These are phyloP conservation scores for Cucurbita moschata DNA, from an alignment of 306 rosid genomes.

Conservation along the genomic window DNA sequence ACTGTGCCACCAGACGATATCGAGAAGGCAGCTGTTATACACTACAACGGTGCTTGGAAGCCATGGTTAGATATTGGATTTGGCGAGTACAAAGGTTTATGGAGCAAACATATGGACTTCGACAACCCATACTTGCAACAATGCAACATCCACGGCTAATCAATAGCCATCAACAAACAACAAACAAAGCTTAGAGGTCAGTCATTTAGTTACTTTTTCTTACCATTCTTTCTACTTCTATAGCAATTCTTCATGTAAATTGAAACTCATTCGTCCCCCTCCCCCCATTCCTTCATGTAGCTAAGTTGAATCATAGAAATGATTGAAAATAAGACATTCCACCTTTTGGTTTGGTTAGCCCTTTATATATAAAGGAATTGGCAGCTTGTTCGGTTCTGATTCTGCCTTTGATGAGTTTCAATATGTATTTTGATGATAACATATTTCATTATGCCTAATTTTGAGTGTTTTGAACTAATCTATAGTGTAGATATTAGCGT, in stretches of 20 bases:
- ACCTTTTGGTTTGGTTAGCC: neutral
- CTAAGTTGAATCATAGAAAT: slow-evolving; percentile 34
- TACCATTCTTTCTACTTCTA: slow-evolving; percentile 29
- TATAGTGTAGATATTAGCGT: too few relatives aligned
- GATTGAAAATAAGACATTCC: slow-evolving; percentile 21
- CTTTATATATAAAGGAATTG: neutral
- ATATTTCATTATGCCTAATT: too few relatives aligned
- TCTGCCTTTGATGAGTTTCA: too few relatives aligned
- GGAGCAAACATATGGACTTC: slow-evolving; percentile 52
- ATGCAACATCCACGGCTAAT: slow-evolving; percentile 76
- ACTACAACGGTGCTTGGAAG: slow-evolving; percentile 76
- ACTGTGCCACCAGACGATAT: slow-evolving; percentile 23
- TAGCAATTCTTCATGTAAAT: slow-evolving; percentile 53
- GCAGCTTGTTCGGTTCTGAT: neutral
- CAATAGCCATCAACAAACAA: neutral
- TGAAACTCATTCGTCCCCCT: slow-evolving; percentile 18
- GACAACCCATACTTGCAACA: slow-evolving; percentile 56
- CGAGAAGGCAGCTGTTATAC: slow-evolving; percentile 75
- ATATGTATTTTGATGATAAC: too few relatives aligned
- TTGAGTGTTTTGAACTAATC: too few relatives aligned
- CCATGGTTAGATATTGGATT: slow-evolving; percentile 84
- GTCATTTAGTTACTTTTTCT: slow-evolving; percentile 4
- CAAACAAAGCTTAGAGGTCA: neutral
- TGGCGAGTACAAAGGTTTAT: slow-evolving; percentile 53
- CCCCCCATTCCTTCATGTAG: slow-evolving; percentile 12